Conservation (phyloP, 2,329 filamentous ascomycete genomes). For the Ambrosiella beaveri region DNA sequence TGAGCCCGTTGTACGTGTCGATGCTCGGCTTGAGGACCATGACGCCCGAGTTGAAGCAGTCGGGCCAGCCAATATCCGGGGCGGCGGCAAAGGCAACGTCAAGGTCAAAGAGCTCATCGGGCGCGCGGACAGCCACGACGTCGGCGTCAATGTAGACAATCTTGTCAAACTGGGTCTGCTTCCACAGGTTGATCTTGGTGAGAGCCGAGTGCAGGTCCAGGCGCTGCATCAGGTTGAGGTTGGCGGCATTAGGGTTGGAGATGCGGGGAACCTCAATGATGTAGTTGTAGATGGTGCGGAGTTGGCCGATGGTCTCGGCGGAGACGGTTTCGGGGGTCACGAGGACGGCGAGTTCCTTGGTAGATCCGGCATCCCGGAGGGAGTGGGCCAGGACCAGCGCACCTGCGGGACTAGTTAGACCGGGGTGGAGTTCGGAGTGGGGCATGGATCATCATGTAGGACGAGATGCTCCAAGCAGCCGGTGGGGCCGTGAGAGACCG, state of each 20-base stretch:
- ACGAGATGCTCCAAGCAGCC: too few species aligned
- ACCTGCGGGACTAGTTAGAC: constrained; percentile 33
- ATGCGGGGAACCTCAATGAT: constrained; percentile 71
- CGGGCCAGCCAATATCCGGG: constrained; percentile 94
- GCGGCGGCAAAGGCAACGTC: constrained; percentile 48
- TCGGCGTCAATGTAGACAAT: constrained; percentile 94
- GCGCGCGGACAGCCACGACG: constrained; percentile 73
- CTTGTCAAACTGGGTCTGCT: constrained; percentile 71
- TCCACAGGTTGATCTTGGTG: constrained; percentile 93
- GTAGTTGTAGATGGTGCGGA: constrained; percentile 78
- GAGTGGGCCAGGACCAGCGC: constrained; percentile 90
- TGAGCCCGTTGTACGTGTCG: constrained; percentile 72
- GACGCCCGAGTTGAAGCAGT: constrained; percentile 94
- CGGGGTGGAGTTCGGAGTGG: background rate
- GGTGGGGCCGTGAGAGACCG: constrained; percentile 7
- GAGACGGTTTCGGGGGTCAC: constrained; percentile 69
- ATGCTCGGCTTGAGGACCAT: constrained; percentile 80
- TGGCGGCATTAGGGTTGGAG: constrained; percentile 57
- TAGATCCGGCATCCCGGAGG: constrained; percentile 73
- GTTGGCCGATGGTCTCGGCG: constrained; percentile 55
- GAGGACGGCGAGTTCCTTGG: constrained; percentile 69
- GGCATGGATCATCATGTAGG: too few species aligned
- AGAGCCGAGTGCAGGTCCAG: constrained; percentile 82
- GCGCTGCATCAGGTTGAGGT: constrained; percentile 82
- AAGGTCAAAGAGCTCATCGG: constrained; percentile 76